Evolutionary conservation across 2,329 filamentous ascomycete genomes (phyloP), one percentile per base, ranked within the genome.

Genomic region (Cercospora sp.): DNA sequence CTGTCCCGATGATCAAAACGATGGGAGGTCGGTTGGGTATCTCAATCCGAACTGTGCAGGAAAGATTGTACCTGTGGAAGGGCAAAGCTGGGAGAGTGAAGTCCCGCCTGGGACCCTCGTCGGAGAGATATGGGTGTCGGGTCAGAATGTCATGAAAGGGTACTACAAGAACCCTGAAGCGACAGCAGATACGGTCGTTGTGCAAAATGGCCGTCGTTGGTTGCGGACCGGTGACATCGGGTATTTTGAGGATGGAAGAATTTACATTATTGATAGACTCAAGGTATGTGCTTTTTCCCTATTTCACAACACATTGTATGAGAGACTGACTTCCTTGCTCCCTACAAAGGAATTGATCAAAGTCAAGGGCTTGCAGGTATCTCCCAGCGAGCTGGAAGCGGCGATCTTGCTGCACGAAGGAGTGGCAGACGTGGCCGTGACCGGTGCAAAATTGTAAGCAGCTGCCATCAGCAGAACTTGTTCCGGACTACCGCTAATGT

Each of bases 401-500:
- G 80, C 83, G 0, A 78, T 87, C 0, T 75, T 86, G 0, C 82
- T 85, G 69, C 82, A 85, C 45, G 45, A 48, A 23, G 45, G 45
- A 48, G 45, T 48, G 45, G 10, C 45, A 5, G 45, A 48, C 18
- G 45, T 48, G 18, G 45, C 45, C 18, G 45, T 48, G 8, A 48
- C 18, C 10, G 45, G 45, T 23, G 45, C 45, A 20, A 20, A 10
- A 20, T 12, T 20, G 42, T 48, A 48, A 48, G 45, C 45, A 48
- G 45, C n/a, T 23, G 45, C 45, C 20, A 12, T 23, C 20, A 48
- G 45, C 45, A 48, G 10, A n/a, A 42, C 6, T 40, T 40, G 16
- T 8, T n/a, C 36, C 36, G 13, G 13, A 8, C 2, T 40, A n/a
- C 16, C 36, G 36, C 36, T 40, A n/a, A 40, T 6, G 6, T 40